These are phyloP conservation scores for Venturia asperata DNA, from an alignment of 2,329 filamentous ascomycete species.

Conservation along the genomic window DNA sequence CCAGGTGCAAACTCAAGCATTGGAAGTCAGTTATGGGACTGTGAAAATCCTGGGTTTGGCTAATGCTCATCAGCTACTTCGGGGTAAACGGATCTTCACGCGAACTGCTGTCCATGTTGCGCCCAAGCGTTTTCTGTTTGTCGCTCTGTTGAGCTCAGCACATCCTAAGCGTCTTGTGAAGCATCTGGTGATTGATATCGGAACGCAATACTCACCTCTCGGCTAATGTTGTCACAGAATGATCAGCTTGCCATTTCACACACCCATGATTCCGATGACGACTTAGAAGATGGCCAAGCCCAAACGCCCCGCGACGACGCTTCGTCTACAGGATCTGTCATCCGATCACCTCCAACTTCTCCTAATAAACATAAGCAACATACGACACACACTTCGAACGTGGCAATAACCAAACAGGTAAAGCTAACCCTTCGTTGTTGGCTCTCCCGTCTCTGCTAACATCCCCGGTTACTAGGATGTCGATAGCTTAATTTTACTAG, in stretches of 20 bases:
- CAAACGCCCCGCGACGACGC: constrained; percentile 28
- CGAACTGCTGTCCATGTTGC: constrained; percentile 65
- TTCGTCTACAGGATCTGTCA: constrained; percentile 33
- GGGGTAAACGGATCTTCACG: constrained; percentile 70
- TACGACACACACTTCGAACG: constrained; percentile 20
- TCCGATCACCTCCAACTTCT: constrained; percentile 28
- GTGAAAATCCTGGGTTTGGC: background rate
- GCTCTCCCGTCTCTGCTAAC: background rate
- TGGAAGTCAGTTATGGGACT: constrained; percentile 42
- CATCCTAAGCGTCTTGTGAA: constrained; percentile 31
- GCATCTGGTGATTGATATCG: constrained; percentile 33
- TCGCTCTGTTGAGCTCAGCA: constrained; percentile 57
- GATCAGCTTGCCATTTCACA: constrained; percentile 86
- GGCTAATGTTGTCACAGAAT: constrained; percentile 55
- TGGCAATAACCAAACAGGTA: constrained; percentile 42
- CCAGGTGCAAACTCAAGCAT: constrained; percentile 72
- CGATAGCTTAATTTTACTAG: constrained; percentile 51
- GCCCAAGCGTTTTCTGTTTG: constrained; percentile 71
- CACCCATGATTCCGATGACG: constrained; percentile 66
- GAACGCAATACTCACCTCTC: constrained; percentile 18
- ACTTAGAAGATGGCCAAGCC: constrained; percentile 23
- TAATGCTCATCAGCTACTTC: constrained; percentile 57
- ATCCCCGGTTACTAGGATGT: constrained; percentile 39
- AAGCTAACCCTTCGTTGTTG: constrained; percentile 19
- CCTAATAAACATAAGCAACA: constrained; percentile 22